Evolutionary conservation across 1,139 yeast species (phyloP).

Genomic region (Debaryomyces sp.): DNA sequence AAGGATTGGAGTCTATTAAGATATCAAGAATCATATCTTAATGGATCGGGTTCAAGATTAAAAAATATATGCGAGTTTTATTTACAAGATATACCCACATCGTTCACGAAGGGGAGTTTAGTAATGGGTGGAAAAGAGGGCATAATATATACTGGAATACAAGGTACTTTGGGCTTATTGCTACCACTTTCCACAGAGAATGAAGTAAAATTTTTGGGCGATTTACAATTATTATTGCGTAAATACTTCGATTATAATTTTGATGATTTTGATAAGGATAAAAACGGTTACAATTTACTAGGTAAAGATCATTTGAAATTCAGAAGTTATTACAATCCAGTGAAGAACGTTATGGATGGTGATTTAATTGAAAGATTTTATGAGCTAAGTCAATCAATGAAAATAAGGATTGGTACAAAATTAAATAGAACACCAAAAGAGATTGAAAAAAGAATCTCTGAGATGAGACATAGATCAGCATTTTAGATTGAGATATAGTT

Average conservation of each 20-base stretch:
- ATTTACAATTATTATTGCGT: constrained; percentile 55
- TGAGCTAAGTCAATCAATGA: constrained; percentile 36
- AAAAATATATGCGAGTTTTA: constrained; percentile 61
- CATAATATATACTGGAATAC: constrained; percentile 72
- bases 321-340: constrained; percentile 80
- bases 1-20: constrained; percentile 52
- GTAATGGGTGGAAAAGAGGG: constrained; percentile 67
- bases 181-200: constrained; percentile 65
- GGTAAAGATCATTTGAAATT: constrained; percentile 72
- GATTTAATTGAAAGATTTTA: constrained; percentile 71
- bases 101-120: constrained; percentile 56
- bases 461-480: constrained; percentile 55
- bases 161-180: constrained; percentile 78
- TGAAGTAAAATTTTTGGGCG: constrained; percentile 63
- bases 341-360: constrained; percentile 80
- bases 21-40: constrained; percentile 39
- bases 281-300: constrained; percentile 33
- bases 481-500: constrained; percentile 20
- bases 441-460: constrained; percentile 61
- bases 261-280: constrained; percentile 31
- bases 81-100: constrained; percentile 70
- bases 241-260: constrained; percentile 29
- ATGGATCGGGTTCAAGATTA: constrained; percentile 59
- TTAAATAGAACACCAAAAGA: constrained; percentile 62
- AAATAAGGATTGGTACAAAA: constrained; percentile 52